Base-by-base conservation (phyloP, 768 basidiomycete species). In the Vararia minispora region DNA sequence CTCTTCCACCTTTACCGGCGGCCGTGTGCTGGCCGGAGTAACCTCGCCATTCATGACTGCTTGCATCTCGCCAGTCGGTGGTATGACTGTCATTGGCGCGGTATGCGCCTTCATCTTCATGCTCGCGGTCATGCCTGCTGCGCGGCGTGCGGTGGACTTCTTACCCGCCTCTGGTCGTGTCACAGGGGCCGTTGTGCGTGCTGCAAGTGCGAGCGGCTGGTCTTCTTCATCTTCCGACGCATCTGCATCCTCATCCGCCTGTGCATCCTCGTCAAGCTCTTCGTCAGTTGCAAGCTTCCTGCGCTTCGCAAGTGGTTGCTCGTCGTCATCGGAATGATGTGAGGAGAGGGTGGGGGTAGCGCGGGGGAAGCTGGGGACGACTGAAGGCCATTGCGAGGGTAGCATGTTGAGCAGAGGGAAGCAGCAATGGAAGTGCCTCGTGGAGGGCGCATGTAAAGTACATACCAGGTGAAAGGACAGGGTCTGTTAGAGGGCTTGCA, bases 1-100 rank as follows among this genome's bases (percentile, higher is more conserved):
- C 33, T 83, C 86, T 55, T 89, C 86, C 2, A 79, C 55, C 52
- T 84, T 86, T 44, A 83, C 63, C n/a, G n/a, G n/a, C n/a, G n/a
- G n/a, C n/a, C n/a, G n/a, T 46, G 67, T 69, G 35, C 67, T 68
- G 3, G 58, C 49, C 16, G 71, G 72, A 39, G 73, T 72, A 13
- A 55, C 35, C 20, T 59, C 60, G 2, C 59, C 52, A 22, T 54
- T 58, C 54, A 64, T 56, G 18, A 60, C 59, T 9, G 54, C 57
- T 11, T 63, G 58, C 31, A 66, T 55, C 14, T 59, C 54, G 4
- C 55, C 66, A 1, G 55, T 60, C 7, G 64, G 64, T 28, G 68
- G 64, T 25, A 58, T 52, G 10, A 63, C 58, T 33, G 62, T 66
- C 1, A 59, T 63, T 13, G 69, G 74, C 13, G 72, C 68, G 3